Evolutionary conservation across 164 flowering plant genomes (phyloP), one percentile per base, ranked within the genome.

Genomic region (Santalum album): DNA sequence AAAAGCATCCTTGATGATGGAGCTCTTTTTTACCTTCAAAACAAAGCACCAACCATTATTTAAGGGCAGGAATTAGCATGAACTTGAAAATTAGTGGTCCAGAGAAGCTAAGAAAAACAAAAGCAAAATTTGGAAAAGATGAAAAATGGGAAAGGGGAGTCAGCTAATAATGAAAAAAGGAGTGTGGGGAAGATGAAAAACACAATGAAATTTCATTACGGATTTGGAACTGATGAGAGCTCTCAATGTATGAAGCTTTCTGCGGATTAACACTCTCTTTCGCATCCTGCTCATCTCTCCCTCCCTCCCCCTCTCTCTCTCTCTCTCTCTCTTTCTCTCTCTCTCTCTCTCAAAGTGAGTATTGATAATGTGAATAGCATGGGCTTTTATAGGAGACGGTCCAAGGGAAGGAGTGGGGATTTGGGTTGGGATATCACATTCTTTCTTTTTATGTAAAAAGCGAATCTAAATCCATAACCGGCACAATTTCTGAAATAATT

Each of bases 221-320:
- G 81, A 69, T 72, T 74, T 69, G 63, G 73, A 69, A 39, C 47
- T 53, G 61, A 65, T 66, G n/a, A 65, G 75, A 12, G 62, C 25
- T 54, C 69, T 49, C 2, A 74, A 63, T 25, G 61, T 56, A 6
- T 60, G 70, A 68, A 70, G 67, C 69, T 72, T 72, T 49, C 63
- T 59, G 12, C 62, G 62, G 27, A 66, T 21, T 22, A 65, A 56
- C 54, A 51, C 61, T 50, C 64, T 75, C 51, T 62, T 74, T 34
- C 55, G 70, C 53, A 57, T 12, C 40, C 43, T 64, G 6, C 16
- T 42, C 19, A 58, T 29, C n/a, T 34, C 67, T 74, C 70, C 69
- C 50, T 61, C 60, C 59, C 51, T 53, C 34, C 9, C 34, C 9
- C 4, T 29, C 9, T 29, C 6, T 29, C 9, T 29, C 6, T 9